Evolutionary conservation across 1,284 basidiomycete genomes (phyloP).

Genomic region (Malassezia psittaci): DNA sequence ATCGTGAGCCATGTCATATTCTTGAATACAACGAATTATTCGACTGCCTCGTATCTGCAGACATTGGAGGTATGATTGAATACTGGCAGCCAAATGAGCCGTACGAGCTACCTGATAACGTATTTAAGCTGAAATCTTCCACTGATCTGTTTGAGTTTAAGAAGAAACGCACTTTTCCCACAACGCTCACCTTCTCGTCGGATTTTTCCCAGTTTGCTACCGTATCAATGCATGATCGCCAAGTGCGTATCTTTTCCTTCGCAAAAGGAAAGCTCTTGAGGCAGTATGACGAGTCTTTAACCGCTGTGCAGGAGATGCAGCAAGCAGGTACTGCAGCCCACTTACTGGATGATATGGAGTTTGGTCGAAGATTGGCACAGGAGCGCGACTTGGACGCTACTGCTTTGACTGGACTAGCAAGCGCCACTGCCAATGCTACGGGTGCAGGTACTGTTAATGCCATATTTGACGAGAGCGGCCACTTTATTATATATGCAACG

Average conservation of each 20-base stretch:
- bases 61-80: constrained; percentile 87
- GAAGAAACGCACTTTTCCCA: constrained; percentile 75
- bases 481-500: constrained; percentile 84
- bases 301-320: constrained; percentile 82
- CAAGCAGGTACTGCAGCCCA: constrained; percentile 67
- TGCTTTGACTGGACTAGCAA: constrained; percentile 49
- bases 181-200: constrained; percentile 80
- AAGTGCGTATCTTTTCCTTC: constrained; percentile 87
- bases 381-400: constrained; percentile 82
- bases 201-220: constrained; percentile 78
- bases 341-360: constrained; percentile 97
- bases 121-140: constrained; percentile 82
- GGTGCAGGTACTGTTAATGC: constrained; percentile 52
- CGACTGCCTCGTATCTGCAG: constrained; percentile 84
- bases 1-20: constrained; percentile 76
- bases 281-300: constrained; percentile 86
- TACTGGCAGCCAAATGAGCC: constrained; percentile 91
- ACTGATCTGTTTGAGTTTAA: constrained; percentile 98
- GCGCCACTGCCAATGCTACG: constrained; percentile 46
- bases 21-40: constrained; percentile 86
- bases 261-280: constrained; percentile 77
- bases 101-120: constrained; percentile 58
- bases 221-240: constrained; percentile 80
- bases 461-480: constrained; percentile 92
- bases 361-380: constrained; percentile 81